These are phyloP conservation scores for Anisodus acutangulus DNA, from an alignment of 257 asterid species.

Conservation along the genomic window DNA sequence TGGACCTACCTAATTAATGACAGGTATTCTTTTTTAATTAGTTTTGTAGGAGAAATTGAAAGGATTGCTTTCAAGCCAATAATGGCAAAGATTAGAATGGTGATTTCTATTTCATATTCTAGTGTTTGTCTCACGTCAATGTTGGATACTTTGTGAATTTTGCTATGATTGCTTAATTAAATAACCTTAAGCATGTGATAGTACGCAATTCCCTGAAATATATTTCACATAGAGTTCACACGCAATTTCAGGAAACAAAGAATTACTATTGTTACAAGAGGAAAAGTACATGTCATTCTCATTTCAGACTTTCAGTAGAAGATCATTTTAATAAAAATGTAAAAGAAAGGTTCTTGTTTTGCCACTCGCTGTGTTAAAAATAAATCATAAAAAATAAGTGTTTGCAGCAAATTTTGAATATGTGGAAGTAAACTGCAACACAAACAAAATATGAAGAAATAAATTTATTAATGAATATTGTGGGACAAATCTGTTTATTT, in stretches of 20 bases:
- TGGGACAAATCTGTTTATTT: too few species aligned
- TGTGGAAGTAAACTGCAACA: too few species aligned
- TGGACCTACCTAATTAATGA: conserved; percentile 24
- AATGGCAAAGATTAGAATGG: background rate
- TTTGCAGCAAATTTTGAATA: too few species aligned
- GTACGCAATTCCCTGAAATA: conserved; percentile 12
- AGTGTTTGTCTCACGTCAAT: conserved; percentile 13
- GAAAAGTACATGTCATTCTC: background rate
- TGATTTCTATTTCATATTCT: conserved; percentile 1
- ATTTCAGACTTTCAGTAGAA: background rate
- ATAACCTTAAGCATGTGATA: conserved; percentile 14
- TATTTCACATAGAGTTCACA: background rate
- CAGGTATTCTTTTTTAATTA: background rate
- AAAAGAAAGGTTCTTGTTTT: too few species aligned
- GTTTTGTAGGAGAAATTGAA: background rate
- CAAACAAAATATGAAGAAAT: too few species aligned
- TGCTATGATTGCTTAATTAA: background rate
- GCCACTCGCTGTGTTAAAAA: too few species aligned
- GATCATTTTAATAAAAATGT: background rate
- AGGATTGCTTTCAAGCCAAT: background rate
- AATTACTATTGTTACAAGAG: background rate
- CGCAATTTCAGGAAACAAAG: background rate
- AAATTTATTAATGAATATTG: too few species aligned
- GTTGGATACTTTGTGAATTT: background rate
- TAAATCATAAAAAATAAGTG: too few species aligned